These are phyloP conservation scores for Aspergillus phoenicis DNA, from an alignment of 2,329 filamentous ascomycete genomes.

Conservation along the genomic window DNA sequence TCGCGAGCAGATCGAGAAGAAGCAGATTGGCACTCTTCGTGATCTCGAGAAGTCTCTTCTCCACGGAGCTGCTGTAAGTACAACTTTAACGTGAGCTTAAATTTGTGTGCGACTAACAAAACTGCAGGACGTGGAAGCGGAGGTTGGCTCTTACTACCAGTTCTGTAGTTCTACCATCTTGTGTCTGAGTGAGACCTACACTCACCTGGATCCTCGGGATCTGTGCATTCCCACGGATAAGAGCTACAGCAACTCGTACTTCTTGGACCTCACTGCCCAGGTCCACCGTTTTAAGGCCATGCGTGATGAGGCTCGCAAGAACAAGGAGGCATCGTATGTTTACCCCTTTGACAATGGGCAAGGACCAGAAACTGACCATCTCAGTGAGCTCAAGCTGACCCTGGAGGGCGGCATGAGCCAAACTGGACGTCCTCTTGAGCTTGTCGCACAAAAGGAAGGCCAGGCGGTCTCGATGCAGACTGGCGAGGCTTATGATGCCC, in stretches of 20 bases:
- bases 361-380: slow-evolving; percentile 47
- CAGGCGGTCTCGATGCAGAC: slow-evolving; percentile 77
- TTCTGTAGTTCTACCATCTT: slow-evolving; percentile 90
- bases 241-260: slow-evolving; percentile 94
- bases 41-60: slow-evolving; percentile 93
- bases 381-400: slow-evolving; percentile 67
- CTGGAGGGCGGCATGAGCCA: slow-evolving; percentile 79
- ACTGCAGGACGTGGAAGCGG: slow-evolving; percentile 46
- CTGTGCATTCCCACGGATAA: slow-evolving; percentile 81
- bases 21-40: slow-evolving; percentile 85
- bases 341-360: slow-evolving; percentile 34
- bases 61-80: slow-evolving; percentile 91
- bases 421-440: slow-evolving; percentile 79
- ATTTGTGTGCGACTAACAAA: slow-evolving; percentile 52
- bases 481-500: slow-evolving; percentile 61
- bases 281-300: slow-evolving; percentile 86
- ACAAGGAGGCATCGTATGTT: slow-evolving; percentile 42
- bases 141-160: slow-evolving; percentile 72
- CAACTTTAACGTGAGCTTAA: slow-evolving; percentile 69
- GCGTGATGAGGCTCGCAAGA: slow-evolving; percentile 74
- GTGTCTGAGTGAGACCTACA: slow-evolving; percentile 86
- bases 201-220: slow-evolving; percentile 82
- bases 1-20: slow-evolving; percentile 75
- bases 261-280: slow-evolving; percentile 93
- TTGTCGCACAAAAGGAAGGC: slow-evolving; percentile 80